phyloP scores from a whole-genome alignment of 805 yeast species.

The Yarrowia sp. region DNA sequence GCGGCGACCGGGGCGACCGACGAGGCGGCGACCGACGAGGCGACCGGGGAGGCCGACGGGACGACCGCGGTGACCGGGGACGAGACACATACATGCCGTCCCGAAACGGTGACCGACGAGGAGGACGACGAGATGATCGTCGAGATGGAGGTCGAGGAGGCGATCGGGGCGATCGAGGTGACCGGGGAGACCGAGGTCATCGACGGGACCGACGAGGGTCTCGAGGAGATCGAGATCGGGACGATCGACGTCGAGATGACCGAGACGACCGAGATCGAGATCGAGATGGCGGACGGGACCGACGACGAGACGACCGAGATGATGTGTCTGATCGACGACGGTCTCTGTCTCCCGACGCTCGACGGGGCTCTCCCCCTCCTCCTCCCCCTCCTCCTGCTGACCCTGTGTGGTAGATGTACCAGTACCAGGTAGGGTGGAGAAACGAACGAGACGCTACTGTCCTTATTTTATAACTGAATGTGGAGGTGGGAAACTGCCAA shows the following conservation, averaged over 20 bases:
- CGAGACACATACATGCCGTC: slow-evolving; percentile 52
- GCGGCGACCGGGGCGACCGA: slow-evolving; percentile 36
- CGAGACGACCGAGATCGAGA: slow-evolving; percentile 47
- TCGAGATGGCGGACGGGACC: slow-evolving; percentile 30
- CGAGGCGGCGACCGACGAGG: slow-evolving; percentile 38
- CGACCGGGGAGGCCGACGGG: slow-evolving; percentile 41
- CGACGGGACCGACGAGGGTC: slow-evolving; percentile 28
- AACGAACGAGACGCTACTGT: too few species aligned
- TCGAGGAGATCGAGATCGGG: slow-evolving; percentile 43
- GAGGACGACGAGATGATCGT: slow-evolving; percentile 11
- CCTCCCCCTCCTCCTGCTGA: slow-evolving; percentile 23
- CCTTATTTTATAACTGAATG: slow-evolving; percentile 14
- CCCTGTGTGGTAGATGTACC: slow-evolving; percentile 19
- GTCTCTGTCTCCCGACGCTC: slow-evolving; percentile 30
- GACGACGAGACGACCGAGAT: slow-evolving; percentile 26
- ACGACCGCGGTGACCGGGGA: slow-evolving; percentile 47
- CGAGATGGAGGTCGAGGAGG: slow-evolving; percentile 29
- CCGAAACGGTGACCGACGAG: slow-evolving; percentile 42
- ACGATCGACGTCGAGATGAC: slow-evolving; percentile 38
- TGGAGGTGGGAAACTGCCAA: too few species aligned
- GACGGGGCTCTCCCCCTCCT: slow-evolving; percentile 18
- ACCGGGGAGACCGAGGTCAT: not conserved
- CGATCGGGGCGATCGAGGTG: slow-evolving; percentile 5
- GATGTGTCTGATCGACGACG: slow-evolving; percentile 28
- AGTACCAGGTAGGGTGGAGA: too few species aligned